Percentiles rank a stretch among this genome's conserved stretches.
phyloP scores from a whole-genome alignment of 805 yeast species.

The Myxozyma kluyveri region DNA sequence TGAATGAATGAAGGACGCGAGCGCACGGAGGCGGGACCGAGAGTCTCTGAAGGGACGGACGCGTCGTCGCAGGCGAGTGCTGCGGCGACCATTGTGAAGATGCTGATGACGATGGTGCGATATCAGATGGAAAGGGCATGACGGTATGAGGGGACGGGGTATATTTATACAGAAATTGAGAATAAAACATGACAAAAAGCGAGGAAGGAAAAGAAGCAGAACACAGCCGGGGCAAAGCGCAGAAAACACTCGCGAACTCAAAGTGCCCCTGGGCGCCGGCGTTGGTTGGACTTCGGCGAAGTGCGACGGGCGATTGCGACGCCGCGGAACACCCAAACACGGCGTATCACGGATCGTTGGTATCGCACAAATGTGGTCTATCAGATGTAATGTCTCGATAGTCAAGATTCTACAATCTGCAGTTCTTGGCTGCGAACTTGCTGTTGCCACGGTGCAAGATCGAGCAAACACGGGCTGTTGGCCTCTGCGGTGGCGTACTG shows the following conservation, averaged over 20 bases:
- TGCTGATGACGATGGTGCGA: background rate
- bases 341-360: too few species aligned
- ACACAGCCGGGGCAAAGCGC: background rate
- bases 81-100: slow-evolving; percentile 9
- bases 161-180: background rate
- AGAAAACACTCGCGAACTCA: background rate
- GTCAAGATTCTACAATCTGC: too few species aligned
- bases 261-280: too few species aligned
- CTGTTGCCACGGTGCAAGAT: too few species aligned
- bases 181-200: background rate
- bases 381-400: too few species aligned
- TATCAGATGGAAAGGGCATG: background rate
- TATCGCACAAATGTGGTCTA: too few species aligned
- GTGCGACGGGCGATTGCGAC: too few species aligned
- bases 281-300: too few species aligned
- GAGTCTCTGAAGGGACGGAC: slow-evolving; percentile 7
- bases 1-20: slow-evolving; percentile 5
- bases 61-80: slow-evolving; percentile 19
- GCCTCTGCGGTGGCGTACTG: too few species aligned
- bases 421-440: too few species aligned
- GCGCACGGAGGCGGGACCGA: slow-evolving; percentile 11
- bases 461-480: too few species aligned
- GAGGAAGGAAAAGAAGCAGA: background rate
- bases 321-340: too few species aligned
- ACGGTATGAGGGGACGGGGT: slow-evolving; percentile 12